phyloP scores from a whole-genome alignment of 139 green algal genomes.

The Pseudopediastrum boryanum region DNA sequence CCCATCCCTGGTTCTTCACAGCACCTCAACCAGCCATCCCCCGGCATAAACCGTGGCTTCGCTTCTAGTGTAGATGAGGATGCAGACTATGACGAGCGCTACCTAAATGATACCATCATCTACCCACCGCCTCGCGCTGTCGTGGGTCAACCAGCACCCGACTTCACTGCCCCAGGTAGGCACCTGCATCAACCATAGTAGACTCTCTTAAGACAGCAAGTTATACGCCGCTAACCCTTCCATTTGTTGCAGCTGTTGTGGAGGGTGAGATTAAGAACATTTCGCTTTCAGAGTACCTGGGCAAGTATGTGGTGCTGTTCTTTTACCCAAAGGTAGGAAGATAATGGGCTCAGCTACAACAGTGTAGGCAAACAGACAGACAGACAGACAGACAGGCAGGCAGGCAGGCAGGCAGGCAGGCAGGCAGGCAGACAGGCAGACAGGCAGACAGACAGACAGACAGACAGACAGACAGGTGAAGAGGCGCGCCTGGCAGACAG shows the following conservation, averaged over 20 bases:
- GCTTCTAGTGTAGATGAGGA: conserved; percentile 1
- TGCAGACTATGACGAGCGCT: conserved; percentile 12
- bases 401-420: too few relatives aligned
- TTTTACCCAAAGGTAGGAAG: conserved; percentile 60
- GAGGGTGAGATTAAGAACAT: conserved; percentile 69
- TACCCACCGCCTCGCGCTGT: conserved; percentile 56
- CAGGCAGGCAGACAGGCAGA: too few relatives aligned
- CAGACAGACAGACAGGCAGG: too few relatives aligned
- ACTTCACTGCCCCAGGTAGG: conserved; percentile 57
- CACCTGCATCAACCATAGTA: not conserved
- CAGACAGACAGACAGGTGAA: too few relatives aligned
- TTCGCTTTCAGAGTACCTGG: conserved; percentile 62
- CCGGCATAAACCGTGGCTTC: conserved; percentile 26
- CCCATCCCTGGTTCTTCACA: too few relatives aligned
- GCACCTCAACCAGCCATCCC: too few relatives aligned
- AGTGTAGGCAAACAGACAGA: too few relatives aligned
- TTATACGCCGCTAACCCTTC: not conserved
- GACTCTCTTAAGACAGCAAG: too few relatives aligned
- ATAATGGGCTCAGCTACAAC: too few relatives aligned
- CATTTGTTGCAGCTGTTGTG: conserved; percentile 61
- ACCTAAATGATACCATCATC: conserved; percentile 38
- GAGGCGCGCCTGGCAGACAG: too few relatives aligned
- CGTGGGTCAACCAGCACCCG: conserved; percentile 54
- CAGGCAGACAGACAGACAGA: too few relatives aligned
- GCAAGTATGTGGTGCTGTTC: conserved; percentile 75